Conservation (phyloP, 2,329 filamentous ascomycete genomes). For the Sclerotinia sclerotiorum region DNA sequence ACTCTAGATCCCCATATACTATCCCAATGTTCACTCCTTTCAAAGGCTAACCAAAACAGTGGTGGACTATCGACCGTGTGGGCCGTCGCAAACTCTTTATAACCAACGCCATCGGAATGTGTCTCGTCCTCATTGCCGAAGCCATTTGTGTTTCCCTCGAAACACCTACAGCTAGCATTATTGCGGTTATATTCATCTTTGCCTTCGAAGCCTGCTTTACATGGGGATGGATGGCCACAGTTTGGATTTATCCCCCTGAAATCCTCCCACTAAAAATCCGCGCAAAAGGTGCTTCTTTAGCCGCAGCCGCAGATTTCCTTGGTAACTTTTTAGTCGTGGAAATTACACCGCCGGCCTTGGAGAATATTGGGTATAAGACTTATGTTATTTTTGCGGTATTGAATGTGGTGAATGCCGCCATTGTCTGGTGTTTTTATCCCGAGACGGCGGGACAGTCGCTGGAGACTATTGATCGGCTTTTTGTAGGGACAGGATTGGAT, state of each 20-base stretch:
- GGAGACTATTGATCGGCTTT: slow-evolving; percentile 1
- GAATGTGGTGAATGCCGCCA: neutral
- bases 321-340: neutral
- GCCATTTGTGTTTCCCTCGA: neutral
- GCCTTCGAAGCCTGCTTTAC: neutral
- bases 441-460: neutral
- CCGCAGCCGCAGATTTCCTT: neutral
- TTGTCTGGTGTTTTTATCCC: neutral
- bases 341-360: neutral
- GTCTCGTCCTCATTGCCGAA: neutral
- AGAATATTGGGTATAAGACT: neutral
- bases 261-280: neutral
- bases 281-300: neutral
- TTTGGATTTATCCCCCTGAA: neutral
- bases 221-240: neutral
- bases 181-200: neutral
- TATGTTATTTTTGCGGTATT: neutral
- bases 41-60: slow-evolving; percentile 42
- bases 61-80: slow-evolving; percentile 28
- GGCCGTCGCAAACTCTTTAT: neutral
- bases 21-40: slow-evolving; percentile 9
- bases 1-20: no score
- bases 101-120: neutral
- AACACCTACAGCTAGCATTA: neutral
- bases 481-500: neutral